phyloP scores from a whole-genome alignment of 208 protist genomes.

The Wallacemonas rigidus region DNA sequence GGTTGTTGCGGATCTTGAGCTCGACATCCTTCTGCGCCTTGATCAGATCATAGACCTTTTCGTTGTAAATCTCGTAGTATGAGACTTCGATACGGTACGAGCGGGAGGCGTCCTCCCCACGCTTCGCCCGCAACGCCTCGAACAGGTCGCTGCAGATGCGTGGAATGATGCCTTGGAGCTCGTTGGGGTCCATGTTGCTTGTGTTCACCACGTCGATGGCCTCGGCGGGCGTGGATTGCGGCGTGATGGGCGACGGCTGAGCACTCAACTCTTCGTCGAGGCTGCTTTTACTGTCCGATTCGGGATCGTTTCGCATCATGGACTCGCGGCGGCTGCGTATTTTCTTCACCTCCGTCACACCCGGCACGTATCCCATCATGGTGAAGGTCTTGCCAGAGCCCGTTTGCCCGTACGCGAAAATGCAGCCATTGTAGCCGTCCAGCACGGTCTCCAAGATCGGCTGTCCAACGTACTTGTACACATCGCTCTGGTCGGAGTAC shows the following conservation, averaged over 20 bases:
- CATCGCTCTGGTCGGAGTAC: constrained; percentile 70
- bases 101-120: constrained; percentile 54
- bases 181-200: constrained; percentile 49
- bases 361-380: constrained; percentile 85
- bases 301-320: neutral
- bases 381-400: constrained; percentile 94
- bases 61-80: constrained; percentile 93
- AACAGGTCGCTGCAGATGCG: constrained; percentile 76
- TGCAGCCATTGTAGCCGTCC: constrained; percentile 85
- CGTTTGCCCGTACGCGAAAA: constrained; percentile 93
- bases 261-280: constrained; percentile 21
- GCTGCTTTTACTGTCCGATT: constrained; percentile 3
- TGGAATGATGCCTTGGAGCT: constrained; percentile 84
- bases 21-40: constrained; percentile 38
- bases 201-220: constrained; percentile 44
- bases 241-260: too few species aligned
- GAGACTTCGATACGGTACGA: constrained; percentile 77
- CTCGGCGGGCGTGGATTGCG: neutral
- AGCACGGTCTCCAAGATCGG: constrained; percentile 80
- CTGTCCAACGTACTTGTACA: constrained; percentile 73
- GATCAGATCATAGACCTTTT: constrained; percentile 88
- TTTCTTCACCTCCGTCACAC: constrained; percentile 25
- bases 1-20: constrained; percentile 72
- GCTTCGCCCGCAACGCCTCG: constrained; percentile 45
- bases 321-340: constrained; percentile 28